Conservation (phyloP, 2,329 filamentous ascomycete genomes). For the Fusarium succisae region DNA sequence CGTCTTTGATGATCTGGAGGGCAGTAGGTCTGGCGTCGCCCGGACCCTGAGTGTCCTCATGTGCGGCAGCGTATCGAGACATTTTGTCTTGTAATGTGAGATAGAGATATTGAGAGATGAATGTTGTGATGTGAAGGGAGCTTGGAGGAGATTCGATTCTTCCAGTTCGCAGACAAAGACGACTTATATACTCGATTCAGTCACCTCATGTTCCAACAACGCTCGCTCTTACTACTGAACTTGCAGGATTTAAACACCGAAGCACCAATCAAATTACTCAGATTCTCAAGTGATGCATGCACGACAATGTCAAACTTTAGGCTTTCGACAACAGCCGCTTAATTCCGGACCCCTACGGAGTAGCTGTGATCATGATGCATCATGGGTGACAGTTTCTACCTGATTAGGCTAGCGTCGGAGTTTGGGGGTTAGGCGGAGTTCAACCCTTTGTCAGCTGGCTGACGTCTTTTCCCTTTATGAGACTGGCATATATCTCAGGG, state of each 20-base stretch:
- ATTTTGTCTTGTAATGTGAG: not conserved
- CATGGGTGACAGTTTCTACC: conserved; percentile 24
- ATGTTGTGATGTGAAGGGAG: not conserved
- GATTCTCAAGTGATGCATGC: not conserved
- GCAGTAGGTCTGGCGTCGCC: conserved; percentile 54
- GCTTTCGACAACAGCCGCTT: not conserved
- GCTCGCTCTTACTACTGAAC: not conserved
- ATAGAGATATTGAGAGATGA: not conserved
- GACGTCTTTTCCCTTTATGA: conserved; percentile 12
- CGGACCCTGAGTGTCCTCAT: conserved; percentile 42
- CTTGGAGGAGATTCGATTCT: not conserved
- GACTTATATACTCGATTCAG: not conserved
- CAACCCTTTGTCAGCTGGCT: conserved; percentile 11
- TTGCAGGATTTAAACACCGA: accelerated
- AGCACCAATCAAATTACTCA: not conserved
- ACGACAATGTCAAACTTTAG: too few species aligned
- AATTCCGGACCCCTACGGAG: not conserved
- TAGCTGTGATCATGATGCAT: not conserved
- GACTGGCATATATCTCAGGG: not conserved
- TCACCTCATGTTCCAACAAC: too few species aligned
- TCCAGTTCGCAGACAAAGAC: too few species aligned
- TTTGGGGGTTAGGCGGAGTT: not conserved
- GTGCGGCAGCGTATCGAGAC: conserved; percentile 17
- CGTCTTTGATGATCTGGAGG: conserved; percentile 51
- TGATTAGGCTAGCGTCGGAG: conserved; percentile 13